These are phyloP conservation scores for Lachnellula willkommii DNA, from an alignment of 2,329 filamentous ascomycete species.

Conservation along the genomic window DNA sequence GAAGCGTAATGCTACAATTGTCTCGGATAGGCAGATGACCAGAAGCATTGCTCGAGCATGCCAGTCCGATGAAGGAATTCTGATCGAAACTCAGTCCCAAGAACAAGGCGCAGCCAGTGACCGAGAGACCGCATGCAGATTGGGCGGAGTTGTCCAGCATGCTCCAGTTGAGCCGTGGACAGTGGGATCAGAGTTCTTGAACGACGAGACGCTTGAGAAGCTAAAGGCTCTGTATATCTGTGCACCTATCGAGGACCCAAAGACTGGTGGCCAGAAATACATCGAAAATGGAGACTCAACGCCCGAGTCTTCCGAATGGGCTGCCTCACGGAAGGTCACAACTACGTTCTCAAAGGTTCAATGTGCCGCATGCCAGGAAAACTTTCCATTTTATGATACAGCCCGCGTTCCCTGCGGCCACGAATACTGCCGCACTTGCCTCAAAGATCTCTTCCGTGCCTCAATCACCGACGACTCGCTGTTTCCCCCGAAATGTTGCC, in stretches of 20 bases:
- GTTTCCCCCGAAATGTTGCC: conserved; percentile 53
- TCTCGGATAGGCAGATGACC: conserved; percentile 18
- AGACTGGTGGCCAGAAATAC: neutral
- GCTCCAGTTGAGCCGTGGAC: conserved; percentile 1
- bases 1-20: conserved; percentile 2
- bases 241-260: neutral
- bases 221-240: conserved; percentile 14
- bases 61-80: conserved; percentile 17
- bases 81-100: conserved; percentile 4
- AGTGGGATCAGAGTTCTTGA: conserved; percentile 3
- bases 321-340: neutral
- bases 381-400: conserved; percentile 10
- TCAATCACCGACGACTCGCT: conserved; percentile 45
- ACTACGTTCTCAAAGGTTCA: neutral
- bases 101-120: conserved; percentile 16
- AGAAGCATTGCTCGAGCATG: conserved; percentile 22
- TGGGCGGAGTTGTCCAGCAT: conserved; percentile 1
- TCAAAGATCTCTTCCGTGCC: conserved; percentile 39
- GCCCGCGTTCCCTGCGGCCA: conserved; percentile 38
- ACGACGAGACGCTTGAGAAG: conserved; percentile 20
- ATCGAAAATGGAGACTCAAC: conserved; percentile 2
- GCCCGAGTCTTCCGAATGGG: neutral
- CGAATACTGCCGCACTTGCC: conserved; percentile 47
- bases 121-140: conserved; percentile 10
- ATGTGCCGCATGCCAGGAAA: conserved; percentile 17